A percentile compares a stretch with the other conserved stretches of the same genome.
These are phyloP conservation scores for Vaccinium myrtillus DNA, from an alignment of 148 eudicot species.

Conservation along the genomic window DNA sequence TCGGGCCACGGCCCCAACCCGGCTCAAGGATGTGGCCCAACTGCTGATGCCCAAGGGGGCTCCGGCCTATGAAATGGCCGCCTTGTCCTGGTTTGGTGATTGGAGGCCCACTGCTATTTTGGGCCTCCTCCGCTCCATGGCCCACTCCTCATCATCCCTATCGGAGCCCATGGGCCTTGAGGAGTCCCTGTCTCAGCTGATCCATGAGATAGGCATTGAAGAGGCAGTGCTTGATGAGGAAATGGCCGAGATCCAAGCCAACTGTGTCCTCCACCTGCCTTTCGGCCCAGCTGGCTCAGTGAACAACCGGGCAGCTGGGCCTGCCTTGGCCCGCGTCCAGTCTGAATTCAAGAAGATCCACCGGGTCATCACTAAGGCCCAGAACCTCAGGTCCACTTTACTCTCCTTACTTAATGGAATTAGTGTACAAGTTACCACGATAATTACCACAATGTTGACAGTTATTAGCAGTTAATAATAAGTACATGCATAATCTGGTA, in stretches of 20 bases:
- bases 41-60: slow-evolving; percentile 70
- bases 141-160: slow-evolving; percentile 33
- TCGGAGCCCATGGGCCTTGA: slow-evolving; percentile 39
- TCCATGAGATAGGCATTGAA: slow-evolving; percentile 70
- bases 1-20: slow-evolving; percentile 46
- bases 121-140: slow-evolving; percentile 55
- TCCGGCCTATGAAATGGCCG: slow-evolving; percentile 61
- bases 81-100: slow-evolving; percentile 83
- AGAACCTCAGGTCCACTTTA: slow-evolving; percentile 61
- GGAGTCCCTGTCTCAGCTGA: slow-evolving; percentile 45
- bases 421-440: not conserved
- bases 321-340: slow-evolving; percentile 32
- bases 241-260: slow-evolving; percentile 91
- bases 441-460: not conserved
- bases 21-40: slow-evolving; percentile 59
- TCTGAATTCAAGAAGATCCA: slow-evolving; percentile 80
- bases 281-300: slow-evolving; percentile 44
- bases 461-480: not conserved
- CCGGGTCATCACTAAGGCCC: slow-evolving; percentile 70
- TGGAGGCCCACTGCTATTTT: slow-evolving; percentile 88
- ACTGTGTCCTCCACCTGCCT: slow-evolving; percentile 68
- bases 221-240: slow-evolving; percentile 89
- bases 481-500: slow-evolving; percentile 9
- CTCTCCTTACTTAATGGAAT: not conserved
- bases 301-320: slow-evolving; percentile 10